These are phyloP conservation scores for Pyrenopolyporus hunteri DNA, from an alignment of 495 filamentous ascomycete genomes.

Conservation along the genomic window DNA sequence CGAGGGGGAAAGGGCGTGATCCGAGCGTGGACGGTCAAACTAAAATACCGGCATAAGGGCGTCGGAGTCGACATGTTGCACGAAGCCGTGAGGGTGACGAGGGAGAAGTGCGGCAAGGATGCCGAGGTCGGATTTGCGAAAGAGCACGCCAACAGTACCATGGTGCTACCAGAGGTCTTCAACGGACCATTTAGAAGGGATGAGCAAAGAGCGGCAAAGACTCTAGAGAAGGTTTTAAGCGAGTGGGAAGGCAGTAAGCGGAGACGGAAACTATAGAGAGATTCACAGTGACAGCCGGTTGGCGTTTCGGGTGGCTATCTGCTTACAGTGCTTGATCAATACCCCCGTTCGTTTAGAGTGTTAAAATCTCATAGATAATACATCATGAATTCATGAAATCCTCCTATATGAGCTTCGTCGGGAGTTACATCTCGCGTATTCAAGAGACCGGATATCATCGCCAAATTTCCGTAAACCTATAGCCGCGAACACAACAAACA, in stretches of 20 bases:
- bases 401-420: background rate
- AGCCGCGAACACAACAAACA: too few relatives aligned
- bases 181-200: conserved; percentile 62
- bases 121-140: conserved; percentile 67
- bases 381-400: conserved; percentile 2
- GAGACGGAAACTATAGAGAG: conserved; percentile 38
- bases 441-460: too few relatives aligned
- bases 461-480: too few relatives aligned
- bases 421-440: background rate
- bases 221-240: conserved; percentile 55
- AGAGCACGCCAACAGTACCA: conserved; percentile 69
- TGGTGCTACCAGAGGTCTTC: conserved; percentile 65
- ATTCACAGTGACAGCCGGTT: conserved; percentile 8
- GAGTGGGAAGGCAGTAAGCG: conserved; percentile 49
- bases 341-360: conserved; percentile 36
- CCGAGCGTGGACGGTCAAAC: conserved; percentile 75
- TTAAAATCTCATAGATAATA: conserved; percentile 3
- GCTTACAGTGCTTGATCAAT: conserved; percentile 21
- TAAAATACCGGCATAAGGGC: conserved; percentile 68
- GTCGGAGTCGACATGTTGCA: conserved; percentile 72
- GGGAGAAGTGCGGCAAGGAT: conserved; percentile 61
- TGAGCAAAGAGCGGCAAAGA: conserved; percentile 59
- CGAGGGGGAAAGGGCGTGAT: conserved; percentile 62
- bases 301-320: conserved; percentile 30
- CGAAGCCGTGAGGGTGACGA: conserved; percentile 64